Evolutionary conservation across 805 yeast genomes (phyloP).

Genomic region (Brettanomyces nanus): DNA sequence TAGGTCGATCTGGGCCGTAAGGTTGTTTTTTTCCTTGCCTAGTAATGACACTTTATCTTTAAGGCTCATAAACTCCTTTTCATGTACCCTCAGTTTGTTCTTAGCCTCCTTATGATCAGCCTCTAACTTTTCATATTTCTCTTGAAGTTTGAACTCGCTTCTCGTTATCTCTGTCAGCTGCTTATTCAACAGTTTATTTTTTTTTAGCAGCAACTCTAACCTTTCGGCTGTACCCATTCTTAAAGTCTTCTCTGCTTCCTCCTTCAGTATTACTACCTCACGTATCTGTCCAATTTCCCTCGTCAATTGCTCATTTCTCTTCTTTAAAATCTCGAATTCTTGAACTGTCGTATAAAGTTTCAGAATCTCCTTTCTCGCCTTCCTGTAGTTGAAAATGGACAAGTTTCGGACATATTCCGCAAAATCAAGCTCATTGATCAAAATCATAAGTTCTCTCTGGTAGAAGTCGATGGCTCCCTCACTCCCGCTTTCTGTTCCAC

Average conservation of each 20-base stretch:
- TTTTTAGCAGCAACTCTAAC: neutral
- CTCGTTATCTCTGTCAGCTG: neutral
- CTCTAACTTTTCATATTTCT: neutral
- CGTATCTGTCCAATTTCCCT: neutral
- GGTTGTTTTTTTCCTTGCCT: neutral
- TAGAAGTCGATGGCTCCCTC: conserved; percentile 33
- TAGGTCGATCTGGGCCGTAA: neutral
- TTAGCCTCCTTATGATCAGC: neutral
- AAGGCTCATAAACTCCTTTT: neutral
- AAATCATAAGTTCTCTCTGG: conserved; percentile 48
- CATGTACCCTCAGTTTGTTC: neutral
- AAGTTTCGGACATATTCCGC: conserved; percentile 43
- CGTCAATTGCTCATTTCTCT: neutral
- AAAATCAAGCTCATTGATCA: conserved; percentile 56
- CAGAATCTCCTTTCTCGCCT: conserved; percentile 26
- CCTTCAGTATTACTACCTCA: too few relatives aligned
- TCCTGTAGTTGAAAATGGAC: conserved; percentile 12
- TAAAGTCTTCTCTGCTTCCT: neutral
- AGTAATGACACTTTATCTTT: neutral
- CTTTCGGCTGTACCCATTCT: neutral
- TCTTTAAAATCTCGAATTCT: conserved; percentile 6
- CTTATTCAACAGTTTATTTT: neutral
- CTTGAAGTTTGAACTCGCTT: neutral
- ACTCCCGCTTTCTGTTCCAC: neutral
- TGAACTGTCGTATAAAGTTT: conserved; percentile 7